These are phyloP conservation scores for Sedum album DNA, from an alignment of 164 flowering plant species.

Conservation along the genomic window DNA sequence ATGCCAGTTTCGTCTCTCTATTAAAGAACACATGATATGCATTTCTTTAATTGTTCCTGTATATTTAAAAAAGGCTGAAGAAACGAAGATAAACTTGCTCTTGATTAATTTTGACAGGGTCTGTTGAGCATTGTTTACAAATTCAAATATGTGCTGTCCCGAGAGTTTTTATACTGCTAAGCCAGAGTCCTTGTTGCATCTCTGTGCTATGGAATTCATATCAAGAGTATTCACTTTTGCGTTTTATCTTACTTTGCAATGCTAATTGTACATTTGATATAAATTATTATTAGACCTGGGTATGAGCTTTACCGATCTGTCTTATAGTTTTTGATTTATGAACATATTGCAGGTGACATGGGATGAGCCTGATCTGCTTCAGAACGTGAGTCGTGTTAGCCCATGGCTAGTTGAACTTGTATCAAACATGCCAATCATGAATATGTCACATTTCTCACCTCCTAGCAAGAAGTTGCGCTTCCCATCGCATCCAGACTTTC, in stretches of 20 bases:
- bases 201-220: not conserved
- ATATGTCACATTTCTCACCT: constrained; percentile 66
- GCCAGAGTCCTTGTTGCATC: not conserved
- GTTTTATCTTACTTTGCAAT: not conserved
- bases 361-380: constrained; percentile 96
- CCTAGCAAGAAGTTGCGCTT: constrained; percentile 68
- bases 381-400: constrained; percentile 85
- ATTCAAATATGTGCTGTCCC: not conserved
- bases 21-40: not conserved
- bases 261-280: not conserved
- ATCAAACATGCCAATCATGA: constrained; percentile 64
- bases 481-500: constrained; percentile 50
- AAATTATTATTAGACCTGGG: not conserved
- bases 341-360: constrained; percentile 59
- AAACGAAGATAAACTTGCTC: not conserved
- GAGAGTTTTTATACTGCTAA: not conserved
- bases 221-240: too few species aligned
- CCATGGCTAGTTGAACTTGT: constrained; percentile 96
- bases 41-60: not conserved
- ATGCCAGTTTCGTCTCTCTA: not conserved
- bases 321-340: not conserved
- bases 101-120: too few species aligned
- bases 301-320: not conserved
- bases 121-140: not conserved
- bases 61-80: not conserved